phyloP scores from a whole-genome alignment of 2,329 filamentous ascomycete genomes.

The Fusarium penzigii region DNA sequence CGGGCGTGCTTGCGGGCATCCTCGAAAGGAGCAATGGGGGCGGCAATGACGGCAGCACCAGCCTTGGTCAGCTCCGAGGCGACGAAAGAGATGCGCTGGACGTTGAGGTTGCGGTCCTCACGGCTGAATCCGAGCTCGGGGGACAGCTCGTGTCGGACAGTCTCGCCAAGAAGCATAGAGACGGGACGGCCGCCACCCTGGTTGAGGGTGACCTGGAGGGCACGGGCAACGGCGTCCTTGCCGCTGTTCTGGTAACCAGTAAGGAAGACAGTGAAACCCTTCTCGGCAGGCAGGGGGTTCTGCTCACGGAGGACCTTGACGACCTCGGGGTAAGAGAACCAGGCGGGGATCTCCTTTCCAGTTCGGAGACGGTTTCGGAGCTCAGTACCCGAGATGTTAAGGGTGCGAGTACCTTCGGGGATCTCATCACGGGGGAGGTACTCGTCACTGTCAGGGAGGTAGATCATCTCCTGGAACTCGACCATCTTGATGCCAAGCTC shows the following conservation, averaged over 20 bases:
- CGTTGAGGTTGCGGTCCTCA: constrained; percentile 91
- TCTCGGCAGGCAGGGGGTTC: constrained; percentile 84
- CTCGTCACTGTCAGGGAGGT: constrained; percentile 95
- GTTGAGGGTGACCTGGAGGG: constrained; percentile 95
- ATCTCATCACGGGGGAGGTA: constrained; percentile 94
- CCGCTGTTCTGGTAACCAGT: constrained; percentile 96
- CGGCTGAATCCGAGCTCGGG: constrained; percentile 93
- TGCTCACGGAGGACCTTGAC: constrained; percentile 95
- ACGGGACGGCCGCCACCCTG: constrained; percentile 96
- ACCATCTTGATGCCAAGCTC: constrained; percentile 99
- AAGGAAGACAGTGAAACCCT: constrained; percentile 98
- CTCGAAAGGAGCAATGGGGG: constrained; percentile 93
- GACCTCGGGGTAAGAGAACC: constrained; percentile 99
- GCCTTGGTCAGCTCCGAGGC: constrained; percentile 91
- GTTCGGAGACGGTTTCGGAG: constrained; percentile 88
- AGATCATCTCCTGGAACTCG: constrained; percentile 99
- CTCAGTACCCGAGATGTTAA: constrained; percentile 87
- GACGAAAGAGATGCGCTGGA: constrained; percentile 94
- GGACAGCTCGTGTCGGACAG: constrained; percentile 88
- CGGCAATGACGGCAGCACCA: constrained; percentile 91
- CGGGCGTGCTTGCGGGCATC: constrained; percentile 73
- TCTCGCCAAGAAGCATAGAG: constrained; percentile 92
- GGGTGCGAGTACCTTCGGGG: constrained; percentile 76
- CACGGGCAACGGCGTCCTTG: constrained; percentile 95
- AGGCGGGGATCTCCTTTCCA: constrained; percentile 93